Evolutionary conservation across 768 basidiomycete species (phyloP).

Genomic region (Amanita jacksonii): DNA sequence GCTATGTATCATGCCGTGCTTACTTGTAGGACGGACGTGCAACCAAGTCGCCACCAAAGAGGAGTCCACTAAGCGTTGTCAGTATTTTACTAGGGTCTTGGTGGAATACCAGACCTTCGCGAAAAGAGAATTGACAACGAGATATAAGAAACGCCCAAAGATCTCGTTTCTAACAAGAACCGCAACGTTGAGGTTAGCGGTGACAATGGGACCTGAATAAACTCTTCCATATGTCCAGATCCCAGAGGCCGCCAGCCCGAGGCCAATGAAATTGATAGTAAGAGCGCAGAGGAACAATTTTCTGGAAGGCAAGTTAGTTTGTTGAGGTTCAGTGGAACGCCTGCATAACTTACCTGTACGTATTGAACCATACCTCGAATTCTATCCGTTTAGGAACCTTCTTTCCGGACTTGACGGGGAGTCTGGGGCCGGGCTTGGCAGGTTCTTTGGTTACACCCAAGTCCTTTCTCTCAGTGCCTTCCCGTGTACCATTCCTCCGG

Average conservation of each 20-base stretch:
- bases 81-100: slow-evolving; percentile 2
- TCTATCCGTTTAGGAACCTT: slow-evolving; percentile 50
- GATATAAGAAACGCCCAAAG: slow-evolving; percentile 61
- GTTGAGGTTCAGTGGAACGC: background rate
- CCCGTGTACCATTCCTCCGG: slow-evolving; percentile 1
- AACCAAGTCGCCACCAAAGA: slow-evolving; percentile 59
- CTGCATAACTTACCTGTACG: slow-evolving; percentile 40
- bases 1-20: background rate
- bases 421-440: slow-evolving; percentile 28
- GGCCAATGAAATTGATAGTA: slow-evolving; percentile 50
- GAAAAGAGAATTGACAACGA: slow-evolving; percentile 56
- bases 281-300: slow-evolving; percentile 62
- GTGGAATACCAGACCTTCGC: slow-evolving; percentile 42
- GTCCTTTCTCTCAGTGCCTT: slow-evolving; percentile 6
- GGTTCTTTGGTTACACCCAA: slow-evolving; percentile 27
- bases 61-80: slow-evolving; percentile 51
- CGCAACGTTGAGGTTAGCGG: slow-evolving; percentile 63
- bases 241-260: slow-evolving; percentile 53
- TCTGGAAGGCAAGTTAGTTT: slow-evolving; percentile 21
- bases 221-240: slow-evolving; percentile 54
- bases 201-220: slow-evolving; percentile 56
- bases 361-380: slow-evolving; percentile 63
- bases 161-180: slow-evolving; percentile 73
- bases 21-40: slow-evolving; percentile 66
- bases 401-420: slow-evolving; percentile 37